A percentile compares a stretch with the other conserved stretches of the same genome.
Evolutionary conservation across 495 filamentous ascomycete genomes (phyloP).

Genomic region (Lichina pygmaea): DNA sequence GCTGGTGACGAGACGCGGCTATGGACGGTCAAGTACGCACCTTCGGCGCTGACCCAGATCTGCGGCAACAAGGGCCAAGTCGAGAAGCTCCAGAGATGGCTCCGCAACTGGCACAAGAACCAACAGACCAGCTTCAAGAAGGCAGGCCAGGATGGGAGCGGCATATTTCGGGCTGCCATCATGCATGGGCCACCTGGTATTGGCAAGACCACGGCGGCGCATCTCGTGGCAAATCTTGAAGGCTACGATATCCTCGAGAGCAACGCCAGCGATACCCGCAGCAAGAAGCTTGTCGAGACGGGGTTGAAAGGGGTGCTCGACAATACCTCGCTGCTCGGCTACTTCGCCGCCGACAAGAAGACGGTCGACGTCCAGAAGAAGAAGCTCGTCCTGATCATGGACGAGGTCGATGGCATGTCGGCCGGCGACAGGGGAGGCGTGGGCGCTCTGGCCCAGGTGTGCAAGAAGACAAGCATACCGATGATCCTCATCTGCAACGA

Average conservation of each 20-base stretch:
- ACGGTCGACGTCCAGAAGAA: conserved; percentile 58
- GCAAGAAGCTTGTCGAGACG: conserved; percentile 84
- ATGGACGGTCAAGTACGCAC: conserved; percentile 93
- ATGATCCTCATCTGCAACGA: conserved; percentile 98
- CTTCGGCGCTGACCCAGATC: conserved; percentile 56
- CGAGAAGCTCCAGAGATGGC: conserved; percentile 70
- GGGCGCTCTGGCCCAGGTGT: conserved; percentile 73
- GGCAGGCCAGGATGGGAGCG: conserved; percentile 56
- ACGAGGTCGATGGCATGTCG: conserved; percentile 98
- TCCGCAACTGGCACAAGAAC: conserved; percentile 51
- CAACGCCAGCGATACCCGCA: conserved; percentile 91
- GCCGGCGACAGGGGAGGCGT: conserved; percentile 91
- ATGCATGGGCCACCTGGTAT: conserved; percentile 89
- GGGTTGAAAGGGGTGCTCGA: conserved; percentile 70
- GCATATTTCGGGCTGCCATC: conserved; percentile 57
- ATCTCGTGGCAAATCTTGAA: conserved; percentile 75
- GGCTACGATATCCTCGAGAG: conserved; percentile 85
- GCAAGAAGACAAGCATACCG: conserved; percentile 81
- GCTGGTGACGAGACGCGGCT: conserved; percentile 33
- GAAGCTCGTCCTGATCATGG: conserved; percentile 91
- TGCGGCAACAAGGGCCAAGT: conserved; percentile 86
- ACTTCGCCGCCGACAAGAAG: conserved; percentile 66
- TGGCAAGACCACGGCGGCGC: conserved; percentile 92
- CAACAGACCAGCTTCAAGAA: conserved; percentile 50
- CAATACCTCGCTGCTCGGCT: conserved; percentile 78